These are phyloP conservation scores for Phoma sp. DNA, from an alignment of 2,329 filamentous ascomycete species.

Conservation along the genomic window DNA sequence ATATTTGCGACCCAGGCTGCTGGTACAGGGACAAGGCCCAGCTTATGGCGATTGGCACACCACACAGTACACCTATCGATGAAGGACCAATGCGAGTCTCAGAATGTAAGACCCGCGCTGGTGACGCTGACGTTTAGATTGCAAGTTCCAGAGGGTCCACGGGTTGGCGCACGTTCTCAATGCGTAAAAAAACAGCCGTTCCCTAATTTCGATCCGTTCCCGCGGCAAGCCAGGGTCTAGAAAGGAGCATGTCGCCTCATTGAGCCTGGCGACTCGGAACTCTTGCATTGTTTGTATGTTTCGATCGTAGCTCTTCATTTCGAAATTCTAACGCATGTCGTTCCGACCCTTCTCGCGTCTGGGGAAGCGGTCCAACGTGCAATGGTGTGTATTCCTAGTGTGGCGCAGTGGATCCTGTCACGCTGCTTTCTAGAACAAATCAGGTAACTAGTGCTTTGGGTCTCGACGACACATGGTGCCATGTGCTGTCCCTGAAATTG, in stretches of 20 bases:
- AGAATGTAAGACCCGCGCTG: neutral
- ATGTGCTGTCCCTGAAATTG: slow-evolving; percentile 8
- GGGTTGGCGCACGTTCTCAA: slow-evolving; percentile 17
- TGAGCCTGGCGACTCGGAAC: slow-evolving; percentile 7
- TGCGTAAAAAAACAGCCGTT: slow-evolving; percentile 13
- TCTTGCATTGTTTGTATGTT: slow-evolving; percentile 3
- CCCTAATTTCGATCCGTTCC: slow-evolving; percentile 21
- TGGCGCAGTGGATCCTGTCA: slow-evolving; percentile 7
- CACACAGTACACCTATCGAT: neutral
- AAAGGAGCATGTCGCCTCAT: neutral
- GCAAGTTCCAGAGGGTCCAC: slow-evolving; percentile 8
- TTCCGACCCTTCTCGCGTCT: slow-evolving; percentile 13
- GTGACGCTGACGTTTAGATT: slow-evolving; percentile 7
- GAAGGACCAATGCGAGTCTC: slow-evolving; percentile 8
- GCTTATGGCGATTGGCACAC: slow-evolving; percentile 1
- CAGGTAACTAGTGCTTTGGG: neutral
- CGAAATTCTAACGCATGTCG: neutral
- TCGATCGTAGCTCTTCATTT: slow-evolving; percentile 12
- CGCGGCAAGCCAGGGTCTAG: slow-evolving; percentile 12
- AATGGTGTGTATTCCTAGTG: neutral
- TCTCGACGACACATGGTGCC: neutral
- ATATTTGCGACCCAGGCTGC: neutral
- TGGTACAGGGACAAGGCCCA: neutral
- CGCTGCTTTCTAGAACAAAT: neutral
- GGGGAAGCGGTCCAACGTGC: slow-evolving; percentile 13